phyloP scores from a whole-genome alignment of 2,329 filamentous ascomycete genomes.

The Colletotrichum somersetense region DNA sequence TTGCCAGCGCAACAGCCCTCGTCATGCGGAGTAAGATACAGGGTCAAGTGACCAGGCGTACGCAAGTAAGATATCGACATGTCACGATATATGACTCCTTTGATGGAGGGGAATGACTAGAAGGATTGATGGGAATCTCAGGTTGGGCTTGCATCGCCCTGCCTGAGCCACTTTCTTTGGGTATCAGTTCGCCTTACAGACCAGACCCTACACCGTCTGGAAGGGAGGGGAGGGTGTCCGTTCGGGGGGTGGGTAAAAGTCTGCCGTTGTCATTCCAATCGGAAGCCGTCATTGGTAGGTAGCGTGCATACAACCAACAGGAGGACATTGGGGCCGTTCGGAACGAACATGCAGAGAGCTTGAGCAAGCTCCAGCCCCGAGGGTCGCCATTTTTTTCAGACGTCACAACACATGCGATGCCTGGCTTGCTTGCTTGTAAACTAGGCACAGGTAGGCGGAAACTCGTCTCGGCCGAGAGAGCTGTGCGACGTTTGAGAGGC shows the following conservation, averaged over 20 bases:
- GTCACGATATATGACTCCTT: conserved; percentile 41
- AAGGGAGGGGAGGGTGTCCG: not conserved
- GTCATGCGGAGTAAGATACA: conserved; percentile 37
- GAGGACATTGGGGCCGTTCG: conserved; percentile 10
- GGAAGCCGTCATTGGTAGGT: conserved; percentile 26
- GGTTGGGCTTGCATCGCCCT: conserved; percentile 32
- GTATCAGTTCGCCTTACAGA: conserved; percentile 22
- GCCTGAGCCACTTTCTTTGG: conserved; percentile 21
- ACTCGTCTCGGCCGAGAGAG: conserved; percentile 41
- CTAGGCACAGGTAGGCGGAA: conserved; percentile 23
- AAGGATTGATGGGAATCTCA: conserved; percentile 19
- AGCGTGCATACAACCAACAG: conserved; percentile 26
- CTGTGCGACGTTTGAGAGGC: conserved; percentile 31
- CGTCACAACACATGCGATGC: conserved; percentile 35
- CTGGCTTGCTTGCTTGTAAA: not conserved
- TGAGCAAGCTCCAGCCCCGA: conserved; percentile 35
- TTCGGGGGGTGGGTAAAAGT: conserved; percentile 1
- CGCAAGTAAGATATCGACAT: conserved; percentile 41
- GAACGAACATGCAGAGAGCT: conserved; percentile 18
- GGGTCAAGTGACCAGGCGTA: conserved; percentile 37
- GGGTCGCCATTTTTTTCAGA: conserved; percentile 32
- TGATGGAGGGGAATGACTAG: conserved; percentile 14
- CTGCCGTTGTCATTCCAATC: conserved; percentile 32
- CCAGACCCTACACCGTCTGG: conserved; percentile 16
- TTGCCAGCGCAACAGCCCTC: conserved; percentile 39